A percentile compares a stretch with the other conserved stretches of the same genome.
Conservation (phyloP, 257 asterid species). For the Coffea canephora region DNA sequence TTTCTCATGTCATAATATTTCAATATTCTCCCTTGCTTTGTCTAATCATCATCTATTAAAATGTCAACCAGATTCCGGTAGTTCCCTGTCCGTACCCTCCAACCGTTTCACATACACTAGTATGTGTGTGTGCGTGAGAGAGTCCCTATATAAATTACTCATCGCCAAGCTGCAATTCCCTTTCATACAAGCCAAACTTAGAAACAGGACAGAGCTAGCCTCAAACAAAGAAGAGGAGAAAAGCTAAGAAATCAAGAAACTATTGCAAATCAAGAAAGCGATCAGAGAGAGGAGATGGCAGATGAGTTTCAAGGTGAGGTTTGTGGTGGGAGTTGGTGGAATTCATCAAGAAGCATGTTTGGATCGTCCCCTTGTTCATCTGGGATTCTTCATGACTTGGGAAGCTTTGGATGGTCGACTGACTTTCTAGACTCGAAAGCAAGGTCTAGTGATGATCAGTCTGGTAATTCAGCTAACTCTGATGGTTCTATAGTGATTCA, state of each 20-base stretch:
- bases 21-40: slow-evolving; percentile 23
- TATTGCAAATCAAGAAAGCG: neutral
- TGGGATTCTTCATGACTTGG: slow-evolving; percentile 31
- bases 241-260: neutral
- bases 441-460: slow-evolving; percentile 39
- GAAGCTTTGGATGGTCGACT: slow-evolving; percentile 47
- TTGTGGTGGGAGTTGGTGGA: slow-evolving; percentile 72
- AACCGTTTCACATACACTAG: slow-evolving; percentile 18
- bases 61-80: slow-evolving; percentile 54
- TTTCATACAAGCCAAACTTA: slow-evolving; percentile 31
- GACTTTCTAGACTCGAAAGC: slow-evolving; percentile 34
- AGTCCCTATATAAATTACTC: slow-evolving; percentile 16
- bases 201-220: neutral
- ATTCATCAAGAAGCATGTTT: slow-evolving; percentile 45
- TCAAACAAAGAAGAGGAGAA: slow-evolving; percentile 6
- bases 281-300: slow-evolving; percentile 32
- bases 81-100: slow-evolving; percentile 32
- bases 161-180: slow-evolving; percentile 17
- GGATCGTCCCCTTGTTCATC: slow-evolving; percentile 52
- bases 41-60: slow-evolving; percentile 28
- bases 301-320: slow-evolving; percentile 60
- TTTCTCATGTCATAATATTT: slow-evolving; percentile 17
- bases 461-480: slow-evolving; percentile 39
- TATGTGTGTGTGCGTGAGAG: neutral
- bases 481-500: slow-evolving; percentile 42